A percentile compares a stretch with the other conserved stretches of the same genome.
These are phyloP conservation scores for Cucurbitaria berberidis DNA, from an alignment of 2,329 filamentous ascomycete species.

Conservation along the genomic window DNA sequence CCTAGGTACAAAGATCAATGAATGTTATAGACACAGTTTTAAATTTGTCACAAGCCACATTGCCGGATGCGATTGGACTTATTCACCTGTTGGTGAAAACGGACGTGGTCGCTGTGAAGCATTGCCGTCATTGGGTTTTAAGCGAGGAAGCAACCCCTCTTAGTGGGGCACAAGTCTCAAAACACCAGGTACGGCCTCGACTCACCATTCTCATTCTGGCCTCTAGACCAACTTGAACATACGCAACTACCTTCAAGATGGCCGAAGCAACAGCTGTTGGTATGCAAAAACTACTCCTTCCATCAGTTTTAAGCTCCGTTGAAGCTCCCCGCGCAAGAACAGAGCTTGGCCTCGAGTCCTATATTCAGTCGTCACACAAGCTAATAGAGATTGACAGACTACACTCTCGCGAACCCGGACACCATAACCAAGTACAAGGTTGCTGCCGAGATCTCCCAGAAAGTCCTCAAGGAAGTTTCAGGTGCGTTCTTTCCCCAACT, in stretches of 20 bases:
- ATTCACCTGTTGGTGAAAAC: constrained; percentile 7
- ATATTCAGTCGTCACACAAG: constrained; percentile 24
- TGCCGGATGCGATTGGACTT: constrained; percentile 5
- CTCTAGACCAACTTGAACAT: constrained; percentile 27
- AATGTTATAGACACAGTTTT: neutral
- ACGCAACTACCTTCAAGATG: constrained; percentile 40
- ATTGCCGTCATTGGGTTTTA: constrained; percentile 36
- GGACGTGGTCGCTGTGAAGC: constrained; percentile 11
- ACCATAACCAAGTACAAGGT: constrained; percentile 99
- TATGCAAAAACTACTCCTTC: constrained; percentile 22
- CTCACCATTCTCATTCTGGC: constrained; percentile 31
- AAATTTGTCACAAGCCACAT: constrained; percentile 5
- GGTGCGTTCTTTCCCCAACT: constrained; percentile 50
- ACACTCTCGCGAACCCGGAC: constrained; percentile 88
- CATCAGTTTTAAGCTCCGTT: neutral
- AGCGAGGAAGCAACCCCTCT: constrained; percentile 40
- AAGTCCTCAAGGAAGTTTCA: constrained; percentile 85
- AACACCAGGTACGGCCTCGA: constrained; percentile 36
- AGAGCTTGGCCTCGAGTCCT: constrained; percentile 15
- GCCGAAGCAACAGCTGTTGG: constrained; percentile 42
- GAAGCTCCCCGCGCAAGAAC: neutral
- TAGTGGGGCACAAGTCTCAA: constrained; percentile 40
- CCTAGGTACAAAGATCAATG: neutral
- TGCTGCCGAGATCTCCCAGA: constrained; percentile 92
- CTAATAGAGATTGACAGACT: constrained; percentile 64